phyloP scores from a whole-genome alignment of 2,329 filamentous ascomycete genomes.

The Huntiella bhutanensis region DNA sequence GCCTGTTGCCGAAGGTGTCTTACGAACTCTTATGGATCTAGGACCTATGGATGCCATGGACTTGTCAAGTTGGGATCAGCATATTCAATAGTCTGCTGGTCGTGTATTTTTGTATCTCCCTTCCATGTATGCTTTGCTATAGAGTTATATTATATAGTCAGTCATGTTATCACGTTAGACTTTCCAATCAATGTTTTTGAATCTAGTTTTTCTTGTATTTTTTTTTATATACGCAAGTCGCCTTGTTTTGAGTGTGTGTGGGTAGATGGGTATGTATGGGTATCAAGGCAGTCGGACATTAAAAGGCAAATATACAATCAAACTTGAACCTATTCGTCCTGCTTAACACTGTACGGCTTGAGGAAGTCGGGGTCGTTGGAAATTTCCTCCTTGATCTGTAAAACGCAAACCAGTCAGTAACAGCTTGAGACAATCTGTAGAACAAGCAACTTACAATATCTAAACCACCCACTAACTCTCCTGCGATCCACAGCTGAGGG shows the following conservation, averaged over 20 bases:
- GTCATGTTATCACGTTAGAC: no score
- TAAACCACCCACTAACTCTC: constrained; percentile 78
- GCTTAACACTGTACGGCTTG: constrained; percentile 45
- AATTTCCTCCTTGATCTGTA: constrained; percentile 81
- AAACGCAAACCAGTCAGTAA: not conserved
- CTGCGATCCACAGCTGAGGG: constrained; percentile 81
- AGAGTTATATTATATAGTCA: no score
- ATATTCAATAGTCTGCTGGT: constrained; percentile 4
- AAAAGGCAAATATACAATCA: no score
- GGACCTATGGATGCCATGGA: constrained; percentile 43
- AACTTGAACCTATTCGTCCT: constrained; percentile 18
- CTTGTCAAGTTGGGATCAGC: constrained; percentile 28
- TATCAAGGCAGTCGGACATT: no score
- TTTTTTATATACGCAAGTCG: not conserved
- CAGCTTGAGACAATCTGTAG: not conserved
- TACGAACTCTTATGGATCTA: constrained; percentile 38
- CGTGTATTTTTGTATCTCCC: no score
- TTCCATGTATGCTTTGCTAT: no score
- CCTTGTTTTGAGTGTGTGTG: not conserved
- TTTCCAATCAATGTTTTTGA: no score
- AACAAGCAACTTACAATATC: constrained; percentile 61
- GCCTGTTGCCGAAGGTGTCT: constrained; percentile 36
- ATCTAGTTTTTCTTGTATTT: not conserved
- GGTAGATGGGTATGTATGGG: no score
- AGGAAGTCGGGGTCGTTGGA: constrained; percentile 70